Percentiles rank a stretch among this genome's conserved stretches.
phyloP scores from a whole-genome alignment of 495 filamentous ascomycete genomes.

The Cryomyces antarcticus region DNA sequence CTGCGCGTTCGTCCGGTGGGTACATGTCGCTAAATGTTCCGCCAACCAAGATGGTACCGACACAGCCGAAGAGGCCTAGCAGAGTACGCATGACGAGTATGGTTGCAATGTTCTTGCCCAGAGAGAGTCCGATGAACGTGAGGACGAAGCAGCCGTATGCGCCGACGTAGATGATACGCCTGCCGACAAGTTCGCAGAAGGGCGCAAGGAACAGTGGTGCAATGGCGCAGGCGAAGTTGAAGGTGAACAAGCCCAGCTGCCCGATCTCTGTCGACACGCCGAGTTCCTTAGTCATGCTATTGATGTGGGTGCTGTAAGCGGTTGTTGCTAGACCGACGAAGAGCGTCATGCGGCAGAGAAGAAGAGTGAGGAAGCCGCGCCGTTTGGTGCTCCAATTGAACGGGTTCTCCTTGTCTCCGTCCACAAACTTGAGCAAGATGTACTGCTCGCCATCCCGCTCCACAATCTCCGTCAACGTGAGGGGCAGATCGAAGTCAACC shows the following conservation, averaged over 20 bases:
- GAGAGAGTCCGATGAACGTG: slow-evolving; percentile 23
- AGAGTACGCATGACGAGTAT: slow-evolving; percentile 6
- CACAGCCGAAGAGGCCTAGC: slow-evolving; percentile 9
- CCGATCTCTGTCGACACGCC: slow-evolving; percentile 18
- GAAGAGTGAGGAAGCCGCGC: slow-evolving; percentile 23
- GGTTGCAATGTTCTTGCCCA: slow-evolving; percentile 18
- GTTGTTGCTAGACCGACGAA: slow-evolving; percentile 29
- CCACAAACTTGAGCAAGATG: slow-evolving; percentile 21
- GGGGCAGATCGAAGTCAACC: slow-evolving; percentile 24
- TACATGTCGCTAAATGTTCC: slow-evolving; percentile 8
- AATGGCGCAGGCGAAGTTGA: slow-evolving; percentile 13
- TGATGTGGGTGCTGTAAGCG: slow-evolving; percentile 25
- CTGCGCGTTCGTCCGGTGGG: slow-evolving; percentile 1
- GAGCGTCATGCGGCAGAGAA: slow-evolving; percentile 27
- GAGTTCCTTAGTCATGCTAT: slow-evolving; percentile 20
- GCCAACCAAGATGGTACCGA: slow-evolving; percentile 7
- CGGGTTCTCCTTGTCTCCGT: slow-evolving; percentile 23
- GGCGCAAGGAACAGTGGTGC: slow-evolving; percentile 26
- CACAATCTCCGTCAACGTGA: slow-evolving; percentile 16
- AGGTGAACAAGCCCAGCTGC: slow-evolving; percentile 24
- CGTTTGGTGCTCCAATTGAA: slow-evolving; percentile 24
- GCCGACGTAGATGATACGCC: slow-evolving; percentile 22
- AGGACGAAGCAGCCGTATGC: slow-evolving; percentile 21
- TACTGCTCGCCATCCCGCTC: slow-evolving; percentile 16
- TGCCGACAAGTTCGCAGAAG: slow-evolving; percentile 25